Percentiles rank a stretch among this genome's conserved stretches.
Conservation (phyloP, 2,329 filamentous ascomycete genomes). For the Calonectria henricotiae region DNA sequence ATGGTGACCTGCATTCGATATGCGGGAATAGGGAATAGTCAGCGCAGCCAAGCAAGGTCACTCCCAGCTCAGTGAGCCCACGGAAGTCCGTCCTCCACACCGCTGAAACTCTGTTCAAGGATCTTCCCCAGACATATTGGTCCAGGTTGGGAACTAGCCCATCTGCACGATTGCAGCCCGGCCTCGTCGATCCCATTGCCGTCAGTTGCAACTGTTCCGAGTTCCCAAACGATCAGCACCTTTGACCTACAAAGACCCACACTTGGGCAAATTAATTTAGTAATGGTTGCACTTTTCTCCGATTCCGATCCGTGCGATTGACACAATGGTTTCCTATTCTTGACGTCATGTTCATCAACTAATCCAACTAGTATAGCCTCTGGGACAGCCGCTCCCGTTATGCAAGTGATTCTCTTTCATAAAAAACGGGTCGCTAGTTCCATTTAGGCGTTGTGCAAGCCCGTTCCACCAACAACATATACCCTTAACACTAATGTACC, state of each 20-base stretch:
- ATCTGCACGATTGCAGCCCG: conserved; percentile 8
- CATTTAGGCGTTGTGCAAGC: neutral
- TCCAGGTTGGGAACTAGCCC: neutral
- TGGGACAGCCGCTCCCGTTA: neutral
- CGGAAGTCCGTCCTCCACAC: neutral
- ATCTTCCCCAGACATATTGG: conserved; percentile 16
- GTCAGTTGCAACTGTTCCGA: conserved; percentile 15
- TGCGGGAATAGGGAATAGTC: conserved; percentile 20
- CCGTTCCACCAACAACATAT: conserved; percentile 6
- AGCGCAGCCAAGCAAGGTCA: neutral
- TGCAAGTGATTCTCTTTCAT: conserved; percentile 11
- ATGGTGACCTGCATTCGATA: neutral
- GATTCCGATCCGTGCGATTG: neutral
- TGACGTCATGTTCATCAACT: neutral
- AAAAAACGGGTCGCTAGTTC: neutral
- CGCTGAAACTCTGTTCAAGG: conserved; percentile 8
- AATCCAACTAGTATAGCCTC: neutral
- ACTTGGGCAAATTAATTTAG: neutral
- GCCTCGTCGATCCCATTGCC: neutral
- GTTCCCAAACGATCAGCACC: neutral
- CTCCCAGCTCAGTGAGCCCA: neutral
- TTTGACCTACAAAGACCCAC: neutral
- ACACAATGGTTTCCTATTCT: neutral
- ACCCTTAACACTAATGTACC: neutral
- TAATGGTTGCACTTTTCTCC: conserved; percentile 16